These are phyloP conservation scores for Fallopia convolvulus DNA, from an alignment of 148 eudicot genomes.

Conservation along the genomic window DNA sequence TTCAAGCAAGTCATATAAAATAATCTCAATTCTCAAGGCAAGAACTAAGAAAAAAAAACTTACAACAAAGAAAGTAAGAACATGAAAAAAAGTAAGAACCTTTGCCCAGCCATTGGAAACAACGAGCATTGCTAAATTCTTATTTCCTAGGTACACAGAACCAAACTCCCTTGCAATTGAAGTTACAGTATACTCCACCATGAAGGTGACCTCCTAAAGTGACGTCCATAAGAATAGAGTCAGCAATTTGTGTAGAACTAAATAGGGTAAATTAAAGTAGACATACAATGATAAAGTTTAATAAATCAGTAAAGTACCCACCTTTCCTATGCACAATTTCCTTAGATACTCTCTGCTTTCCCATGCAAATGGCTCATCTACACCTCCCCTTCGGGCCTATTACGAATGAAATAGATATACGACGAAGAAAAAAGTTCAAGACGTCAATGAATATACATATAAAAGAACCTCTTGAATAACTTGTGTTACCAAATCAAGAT, in stretches of 20 bases:
- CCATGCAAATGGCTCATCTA: conserved; percentile 99
- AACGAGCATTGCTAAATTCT: conserved; percentile 56
- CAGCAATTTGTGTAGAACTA: background rate
- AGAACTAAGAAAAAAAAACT: too few relatives aligned
- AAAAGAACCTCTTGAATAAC: too few relatives aligned
- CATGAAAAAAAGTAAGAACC: conserved; percentile 28
- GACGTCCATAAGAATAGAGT: conserved; percentile 3
- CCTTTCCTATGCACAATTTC: conserved; percentile 96
- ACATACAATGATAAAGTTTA: background rate
- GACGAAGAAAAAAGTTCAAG: background rate
- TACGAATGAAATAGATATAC: background rate
- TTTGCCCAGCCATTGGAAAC: conserved; percentile 95
- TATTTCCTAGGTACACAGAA: conserved; percentile 53
- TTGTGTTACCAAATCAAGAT: too few relatives aligned
- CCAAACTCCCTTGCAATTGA: conserved; percentile 76
- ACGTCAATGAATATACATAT: too few relatives aligned
- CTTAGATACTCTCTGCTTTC: conserved; percentile 86
- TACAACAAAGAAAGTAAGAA: background rate
- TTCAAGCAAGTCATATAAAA: conserved; percentile 5
- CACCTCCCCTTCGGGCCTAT: conserved; percentile 82
- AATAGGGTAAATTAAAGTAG: background rate
- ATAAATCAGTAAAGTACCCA: conserved; percentile 9
- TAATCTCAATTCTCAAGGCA: too few relatives aligned
- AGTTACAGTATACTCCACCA: conserved; percentile 58
- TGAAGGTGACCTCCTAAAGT: conserved; percentile 74